Percentiles rank a stretch among this genome's conserved stretches.
These are phyloP conservation scores for Sideroxylon spinosum DNA, from an alignment of 179 eudicot genomes.

Conservation along the genomic window DNA sequence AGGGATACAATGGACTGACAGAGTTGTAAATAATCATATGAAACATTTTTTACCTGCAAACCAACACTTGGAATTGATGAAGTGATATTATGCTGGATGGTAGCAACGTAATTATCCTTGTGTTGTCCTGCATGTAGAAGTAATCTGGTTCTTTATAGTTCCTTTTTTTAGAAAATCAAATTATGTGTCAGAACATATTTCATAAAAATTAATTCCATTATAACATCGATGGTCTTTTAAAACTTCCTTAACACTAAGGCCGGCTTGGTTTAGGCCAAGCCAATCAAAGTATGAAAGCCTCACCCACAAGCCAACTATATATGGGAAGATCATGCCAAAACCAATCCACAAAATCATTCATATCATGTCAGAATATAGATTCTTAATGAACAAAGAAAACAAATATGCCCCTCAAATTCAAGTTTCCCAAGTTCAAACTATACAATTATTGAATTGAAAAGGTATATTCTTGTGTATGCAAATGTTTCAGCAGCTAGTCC, in stretches of 20 bases:
- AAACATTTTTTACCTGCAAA: slow-evolving; percentile 62
- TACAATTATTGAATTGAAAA: not conserved
- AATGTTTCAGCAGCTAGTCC: not conserved
- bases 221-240: not conserved
- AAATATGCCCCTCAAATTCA: not conserved
- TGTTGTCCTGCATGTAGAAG: slow-evolving; percentile 42
- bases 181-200: not conserved
- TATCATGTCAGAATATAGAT: not conserved
- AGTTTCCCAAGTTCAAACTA: slow-evolving; percentile 2
- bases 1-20: not conserved
- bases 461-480: not conserved
- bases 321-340: not conserved
- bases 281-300: not conserved
- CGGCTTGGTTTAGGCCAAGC: not conserved
- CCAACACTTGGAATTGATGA: slow-evolving; percentile 90
- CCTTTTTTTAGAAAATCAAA: not conserved
- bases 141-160: not conserved
- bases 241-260: not conserved
- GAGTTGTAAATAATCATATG: not conserved
- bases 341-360: not conserved
- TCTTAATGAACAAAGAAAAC: not conserved
- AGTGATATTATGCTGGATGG: slow-evolving; percentile 75
- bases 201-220: not conserved
- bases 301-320: not conserved
- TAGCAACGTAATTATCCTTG: slow-evolving; percentile 36